phyloP scores from a whole-genome alignment of 306 rosid species.

The Lablab purpureus region DNA sequence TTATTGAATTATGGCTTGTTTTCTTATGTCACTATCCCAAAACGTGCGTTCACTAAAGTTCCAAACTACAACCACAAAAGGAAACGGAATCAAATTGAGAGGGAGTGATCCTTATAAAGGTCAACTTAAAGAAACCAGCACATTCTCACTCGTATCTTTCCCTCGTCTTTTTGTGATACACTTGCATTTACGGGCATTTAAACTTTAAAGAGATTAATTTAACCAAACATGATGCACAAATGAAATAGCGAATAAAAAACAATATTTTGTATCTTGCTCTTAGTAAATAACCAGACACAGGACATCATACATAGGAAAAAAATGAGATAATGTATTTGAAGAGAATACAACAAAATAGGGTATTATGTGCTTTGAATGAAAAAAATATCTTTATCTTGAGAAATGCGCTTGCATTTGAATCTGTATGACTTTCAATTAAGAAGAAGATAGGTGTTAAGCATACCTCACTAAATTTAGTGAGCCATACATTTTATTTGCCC shows the following conservation, averaged over 20 bases:
- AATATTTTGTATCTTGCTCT: not conserved
- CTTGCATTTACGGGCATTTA: not conserved
- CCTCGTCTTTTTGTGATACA: not conserved
- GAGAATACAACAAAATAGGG: not conserved
- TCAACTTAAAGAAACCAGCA: constrained; percentile 40
- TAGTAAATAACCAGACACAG: not conserved
- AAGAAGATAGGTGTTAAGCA: not conserved
- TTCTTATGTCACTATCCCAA: constrained; percentile 50
- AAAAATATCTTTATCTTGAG: not conserved
- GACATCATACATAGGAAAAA: not conserved
- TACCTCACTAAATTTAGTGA: too few species aligned
- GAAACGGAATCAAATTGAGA: constrained; percentile 42
- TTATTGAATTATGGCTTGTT: constrained; percentile 25
- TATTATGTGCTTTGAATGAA: not conserved
- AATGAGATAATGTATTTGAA: not conserved
- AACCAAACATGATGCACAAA: not conserved
- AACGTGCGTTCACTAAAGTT: constrained; percentile 42
- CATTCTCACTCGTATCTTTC: not conserved
- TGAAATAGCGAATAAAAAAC: not conserved
- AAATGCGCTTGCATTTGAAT: too few species aligned
- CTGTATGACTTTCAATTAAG: not conserved
- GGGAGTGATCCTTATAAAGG: constrained; percentile 33
- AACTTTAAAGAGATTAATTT: not conserved
- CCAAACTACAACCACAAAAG: constrained; percentile 42
- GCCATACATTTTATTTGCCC: not conserved